Evolutionary conservation across 2,329 filamentous ascomycete species (phyloP).

Genomic region (Aspergillus candidus): DNA sequence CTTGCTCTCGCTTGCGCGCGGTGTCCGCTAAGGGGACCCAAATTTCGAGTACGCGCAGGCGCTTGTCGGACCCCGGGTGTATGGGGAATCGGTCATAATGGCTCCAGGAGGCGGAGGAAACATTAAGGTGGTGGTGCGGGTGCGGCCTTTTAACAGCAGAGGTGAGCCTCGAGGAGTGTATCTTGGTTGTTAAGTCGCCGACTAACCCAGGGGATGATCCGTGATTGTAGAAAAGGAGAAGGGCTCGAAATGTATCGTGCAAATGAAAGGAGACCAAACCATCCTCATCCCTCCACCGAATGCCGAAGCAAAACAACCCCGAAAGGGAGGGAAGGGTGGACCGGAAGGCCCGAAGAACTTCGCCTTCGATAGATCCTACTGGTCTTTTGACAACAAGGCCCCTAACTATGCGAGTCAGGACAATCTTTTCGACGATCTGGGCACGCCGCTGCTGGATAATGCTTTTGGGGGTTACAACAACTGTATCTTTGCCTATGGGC

Average conservation of each 20-base stretch:
- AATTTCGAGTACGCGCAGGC: constrained; percentile 9
- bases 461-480: constrained; percentile 99
- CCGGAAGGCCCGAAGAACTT: constrained; percentile 74
- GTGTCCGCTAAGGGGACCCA: constrained; percentile 10
- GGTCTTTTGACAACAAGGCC: constrained; percentile 86
- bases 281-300: constrained; percentile 69
- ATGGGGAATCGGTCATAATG: constrained; percentile 48
- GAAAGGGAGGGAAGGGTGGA: constrained; percentile 51
- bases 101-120: constrained; percentile 77
- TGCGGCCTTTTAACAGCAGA: constrained; percentile 91
- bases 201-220: background rate
- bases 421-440: constrained; percentile 80
- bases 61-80: constrained; percentile 20
- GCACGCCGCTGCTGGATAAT: constrained; percentile 88
- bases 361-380: constrained; percentile 95
- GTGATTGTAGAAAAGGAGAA: constrained; percentile 69
- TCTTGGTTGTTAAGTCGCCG: too few relatives aligned
- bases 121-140: constrained; percentile 98
- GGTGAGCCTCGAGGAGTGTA: constrained; percentile 47
- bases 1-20: constrained; percentile 8
- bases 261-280: constrained; percentile 92
- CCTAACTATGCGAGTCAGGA: constrained; percentile 84
- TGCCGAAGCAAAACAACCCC: constrained; percentile 48
- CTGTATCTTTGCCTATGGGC: constrained; percentile 98
- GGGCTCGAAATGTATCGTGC: constrained; percentile 90